Evolutionary conservation across 148 eudicot species (phyloP), one percentile per base, ranked within the genome.

Genomic region (Heliamphora exappendiculata): DNA sequence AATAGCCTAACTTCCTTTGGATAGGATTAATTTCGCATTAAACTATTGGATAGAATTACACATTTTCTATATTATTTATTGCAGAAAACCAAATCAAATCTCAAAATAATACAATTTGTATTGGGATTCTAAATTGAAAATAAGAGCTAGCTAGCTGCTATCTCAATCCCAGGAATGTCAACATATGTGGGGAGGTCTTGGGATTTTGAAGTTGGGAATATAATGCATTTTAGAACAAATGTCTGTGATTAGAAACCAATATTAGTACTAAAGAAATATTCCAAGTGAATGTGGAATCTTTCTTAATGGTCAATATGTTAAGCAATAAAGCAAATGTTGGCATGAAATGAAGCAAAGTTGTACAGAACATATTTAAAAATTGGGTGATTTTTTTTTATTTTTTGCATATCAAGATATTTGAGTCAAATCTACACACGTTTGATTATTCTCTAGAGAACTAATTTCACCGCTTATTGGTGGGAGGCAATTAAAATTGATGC

Each of bases 231-330:
- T 37, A 66, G 49, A 34, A 37, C 22, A 66, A 54, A 20, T 64
- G 68, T 19, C 11, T 51, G 70, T n/a, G 5, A 12, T 50, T 12
- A 11, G 54, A 50, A 50, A 50, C 19, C 19, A 50, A 2, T 50
- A 5, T 50, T 19, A 50, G 54, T 49, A 29, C 53, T 73, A 72
- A 73, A 73, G 73, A 67, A 41, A 65, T 73, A 73, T 79, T 65
- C 81, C 74, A n/a, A 50, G 28, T 66, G 60, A 41, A 78, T 65
- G 14, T 66, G 65, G 44, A 73, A 67, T 73, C 51, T 67, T 79
- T 67, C 37, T 14, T 33, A 57, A 73, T 51, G 77, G 72, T 45
- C 64, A 70, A 5, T 5, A 42, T 6, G 1, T 42, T 42, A 42
- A 5, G 47, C 1, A 1, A 42, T 6, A 11, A 42, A 5, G 5